Conservation (phyloP, 1,284 basidiomycete species). For the Acaromyces ingoldii region DNA sequence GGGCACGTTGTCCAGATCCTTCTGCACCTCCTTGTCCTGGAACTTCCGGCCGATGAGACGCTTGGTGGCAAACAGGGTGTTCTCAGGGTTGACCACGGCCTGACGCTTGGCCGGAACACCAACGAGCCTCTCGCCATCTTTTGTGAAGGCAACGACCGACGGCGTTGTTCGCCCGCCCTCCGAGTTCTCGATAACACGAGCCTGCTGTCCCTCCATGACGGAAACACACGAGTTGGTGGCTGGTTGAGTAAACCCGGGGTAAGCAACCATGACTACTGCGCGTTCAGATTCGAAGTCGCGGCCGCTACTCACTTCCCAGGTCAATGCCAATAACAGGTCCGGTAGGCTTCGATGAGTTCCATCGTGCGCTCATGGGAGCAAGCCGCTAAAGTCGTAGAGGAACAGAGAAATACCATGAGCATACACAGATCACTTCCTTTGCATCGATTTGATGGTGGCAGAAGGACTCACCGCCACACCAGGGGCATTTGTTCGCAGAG, state of each 20-base stretch:
- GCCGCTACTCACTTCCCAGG: conserved; percentile 38
- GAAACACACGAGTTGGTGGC: conserved; percentile 51
- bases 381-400: conserved; percentile 18
- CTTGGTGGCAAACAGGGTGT: conserved; percentile 69
- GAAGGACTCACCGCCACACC: conserved; percentile 29
- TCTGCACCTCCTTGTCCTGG: conserved; percentile 85
- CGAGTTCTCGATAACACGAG: conserved; percentile 93
- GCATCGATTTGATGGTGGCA: not conserved
- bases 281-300: not conserved
- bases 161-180: conserved; percentile 97
- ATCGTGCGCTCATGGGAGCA: conserved; percentile 30
- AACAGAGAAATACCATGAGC: no score
- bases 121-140: conserved; percentile 66
- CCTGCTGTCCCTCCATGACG: conserved; percentile 77
- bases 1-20: conserved; percentile 66
- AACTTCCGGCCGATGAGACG: conserved; percentile 92
- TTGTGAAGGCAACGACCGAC: conserved; percentile 96
- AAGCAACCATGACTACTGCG: not conserved
- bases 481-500: conserved; percentile 30
- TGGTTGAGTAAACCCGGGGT: conserved; percentile 7
- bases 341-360: conserved; percentile 40
- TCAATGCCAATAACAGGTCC: conserved; percentile 50
- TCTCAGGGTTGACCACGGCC: conserved; percentile 84
- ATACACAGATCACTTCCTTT: conserved; percentile 7
- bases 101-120: conserved; percentile 96